Percentiles rank a stretch among this genome's conserved stretches.
These are phyloP conservation scores for Trichocomaceae sp. DNA, from an alignment of 2,329 filamentous ascomycete genomes.

Conservation along the genomic window DNA sequence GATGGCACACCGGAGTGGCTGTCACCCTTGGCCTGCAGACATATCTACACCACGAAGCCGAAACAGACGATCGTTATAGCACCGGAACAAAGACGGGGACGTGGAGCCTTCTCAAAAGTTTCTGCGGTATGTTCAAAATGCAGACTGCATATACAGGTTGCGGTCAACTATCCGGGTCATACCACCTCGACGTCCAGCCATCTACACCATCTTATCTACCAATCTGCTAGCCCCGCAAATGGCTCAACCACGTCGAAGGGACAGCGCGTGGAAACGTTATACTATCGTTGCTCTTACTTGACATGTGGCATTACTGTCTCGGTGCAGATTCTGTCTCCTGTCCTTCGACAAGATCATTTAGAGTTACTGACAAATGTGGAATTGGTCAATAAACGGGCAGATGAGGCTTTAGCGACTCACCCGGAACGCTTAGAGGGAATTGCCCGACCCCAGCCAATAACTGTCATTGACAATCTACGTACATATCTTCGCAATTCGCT, in stretches of 20 bases:
- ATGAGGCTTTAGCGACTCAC: conserved; percentile 45
- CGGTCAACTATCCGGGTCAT: conserved; percentile 46
- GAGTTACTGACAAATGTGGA: conserved; percentile 49
- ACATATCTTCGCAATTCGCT: conserved; percentile 56
- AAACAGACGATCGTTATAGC: conserved; percentile 47
- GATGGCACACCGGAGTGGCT: conserved; percentile 30
- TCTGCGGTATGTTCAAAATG: conserved; percentile 57
- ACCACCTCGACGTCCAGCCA: conserved; percentile 39
- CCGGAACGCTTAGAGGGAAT: conserved; percentile 51
- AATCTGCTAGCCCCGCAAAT: conserved; percentile 27
- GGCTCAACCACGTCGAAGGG: conserved; percentile 23
- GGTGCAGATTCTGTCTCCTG: conserved; percentile 48
- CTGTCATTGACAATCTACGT: conserved; percentile 51
- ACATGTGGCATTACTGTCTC: conserved; percentile 50
- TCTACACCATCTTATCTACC: conserved; percentile 56
- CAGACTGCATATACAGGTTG: conserved; percentile 55
- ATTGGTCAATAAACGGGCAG: conserved; percentile 48
- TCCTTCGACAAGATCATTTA: conserved; percentile 45
- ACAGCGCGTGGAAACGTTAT: conserved; percentile 39
- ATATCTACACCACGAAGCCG: conserved; percentile 53
- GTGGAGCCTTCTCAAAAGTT: conserved; percentile 49
- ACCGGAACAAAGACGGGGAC: conserved; percentile 31
- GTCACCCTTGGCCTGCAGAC: conserved; percentile 48
- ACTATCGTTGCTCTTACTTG: conserved; percentile 55
- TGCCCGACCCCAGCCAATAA: conserved; percentile 45